Conservation (phyloP, 352 stramenopile genomes). For the Albugo laibachii region DNA sequence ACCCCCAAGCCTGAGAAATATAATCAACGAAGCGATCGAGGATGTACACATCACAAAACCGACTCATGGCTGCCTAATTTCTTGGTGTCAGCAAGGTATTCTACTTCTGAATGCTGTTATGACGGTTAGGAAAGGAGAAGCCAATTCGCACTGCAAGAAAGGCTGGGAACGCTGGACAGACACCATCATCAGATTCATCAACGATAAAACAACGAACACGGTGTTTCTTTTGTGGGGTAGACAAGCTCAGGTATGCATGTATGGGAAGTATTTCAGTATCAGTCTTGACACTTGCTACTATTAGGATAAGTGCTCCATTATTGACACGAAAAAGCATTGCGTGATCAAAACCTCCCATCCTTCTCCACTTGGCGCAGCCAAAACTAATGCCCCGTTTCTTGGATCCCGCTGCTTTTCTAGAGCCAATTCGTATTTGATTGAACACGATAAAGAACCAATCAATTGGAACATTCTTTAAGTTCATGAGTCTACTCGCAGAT, state of each 20-base stretch:
- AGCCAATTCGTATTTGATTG: conserved; percentile 54
- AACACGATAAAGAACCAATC: conserved; percentile 63
- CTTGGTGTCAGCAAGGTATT: conserved; percentile 90
- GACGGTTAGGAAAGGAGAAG: conserved; percentile 82
- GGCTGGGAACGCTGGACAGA: conserved; percentile 98
- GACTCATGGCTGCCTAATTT: conserved; percentile 80
- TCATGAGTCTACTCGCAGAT: not conserved
- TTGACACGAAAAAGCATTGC: conserved; percentile 63
- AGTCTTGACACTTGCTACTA: not conserved
- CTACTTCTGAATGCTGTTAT: conserved; percentile 96
- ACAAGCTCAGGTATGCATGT: conserved; percentile 53
- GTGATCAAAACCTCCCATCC: conserved; percentile 83
- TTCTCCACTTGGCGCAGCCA: conserved; percentile 90
- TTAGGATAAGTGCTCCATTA: conserved; percentile 40
- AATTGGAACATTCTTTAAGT: conserved; percentile 48
- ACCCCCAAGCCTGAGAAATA: conserved; percentile 94
- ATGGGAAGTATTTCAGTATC: not conserved
- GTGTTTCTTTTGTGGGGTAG: conserved; percentile 99
- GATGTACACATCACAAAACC: conserved; percentile 64
- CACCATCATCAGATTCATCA: conserved; percentile 79
- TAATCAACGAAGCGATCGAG: conserved; percentile 90
- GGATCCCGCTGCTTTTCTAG: conserved; percentile 84
- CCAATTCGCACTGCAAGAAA: conserved; percentile 90
- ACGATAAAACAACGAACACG: conserved; percentile 55
- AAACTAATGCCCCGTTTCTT: conserved; percentile 90